Conservation (phyloP, 805 yeast species). For the Candida michaelii region DNA sequence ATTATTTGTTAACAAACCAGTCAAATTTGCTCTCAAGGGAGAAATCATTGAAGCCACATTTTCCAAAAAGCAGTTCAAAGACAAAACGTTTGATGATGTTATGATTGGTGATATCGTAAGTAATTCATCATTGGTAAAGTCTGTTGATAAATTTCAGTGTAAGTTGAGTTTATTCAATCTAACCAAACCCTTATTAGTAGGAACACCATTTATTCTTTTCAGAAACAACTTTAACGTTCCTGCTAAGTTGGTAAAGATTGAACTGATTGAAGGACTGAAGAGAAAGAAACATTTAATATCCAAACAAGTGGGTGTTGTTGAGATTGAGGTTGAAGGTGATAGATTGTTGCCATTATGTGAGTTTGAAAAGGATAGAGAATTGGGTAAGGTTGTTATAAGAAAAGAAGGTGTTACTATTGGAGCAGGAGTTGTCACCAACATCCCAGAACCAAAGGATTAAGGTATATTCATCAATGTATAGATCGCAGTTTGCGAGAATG, state of each 20-base stretch:
- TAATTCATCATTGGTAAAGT: constrained; percentile 23
- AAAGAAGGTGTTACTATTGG: constrained; percentile 71
- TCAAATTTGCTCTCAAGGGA: constrained; percentile 62
- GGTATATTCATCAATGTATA: no score
- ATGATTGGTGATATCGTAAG: constrained; percentile 57
- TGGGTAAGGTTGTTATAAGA: constrained; percentile 71
- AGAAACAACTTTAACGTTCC: constrained; percentile 74
- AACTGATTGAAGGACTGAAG: constrained; percentile 26
- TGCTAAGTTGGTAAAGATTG: constrained; percentile 56
- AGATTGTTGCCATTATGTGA: constrained; percentile 53
- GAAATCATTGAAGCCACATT: constrained; percentile 51
- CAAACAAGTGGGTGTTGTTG: constrained; percentile 59
- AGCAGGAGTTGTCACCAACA: constrained; percentile 51
- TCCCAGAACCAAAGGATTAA: no score
- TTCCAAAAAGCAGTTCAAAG: constrained; percentile 46
- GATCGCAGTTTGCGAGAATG: background rate
- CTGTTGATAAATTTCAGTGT: constrained; percentile 29
- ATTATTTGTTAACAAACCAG: constrained; percentile 34
- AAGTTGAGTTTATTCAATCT: constrained; percentile 39
- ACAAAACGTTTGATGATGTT: constrained; percentile 54
- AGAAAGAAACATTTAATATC: constrained; percentile 53
- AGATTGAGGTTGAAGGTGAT: constrained; percentile 48
- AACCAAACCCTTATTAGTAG: constrained; percentile 72
- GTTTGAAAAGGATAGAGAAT: constrained; percentile 45
- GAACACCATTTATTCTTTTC: constrained; percentile 75